These are phyloP conservation scores for Melampsora larici-populina DNA, from an alignment of 1,284 basidiomycete genomes.

Conservation along the genomic window DNA sequence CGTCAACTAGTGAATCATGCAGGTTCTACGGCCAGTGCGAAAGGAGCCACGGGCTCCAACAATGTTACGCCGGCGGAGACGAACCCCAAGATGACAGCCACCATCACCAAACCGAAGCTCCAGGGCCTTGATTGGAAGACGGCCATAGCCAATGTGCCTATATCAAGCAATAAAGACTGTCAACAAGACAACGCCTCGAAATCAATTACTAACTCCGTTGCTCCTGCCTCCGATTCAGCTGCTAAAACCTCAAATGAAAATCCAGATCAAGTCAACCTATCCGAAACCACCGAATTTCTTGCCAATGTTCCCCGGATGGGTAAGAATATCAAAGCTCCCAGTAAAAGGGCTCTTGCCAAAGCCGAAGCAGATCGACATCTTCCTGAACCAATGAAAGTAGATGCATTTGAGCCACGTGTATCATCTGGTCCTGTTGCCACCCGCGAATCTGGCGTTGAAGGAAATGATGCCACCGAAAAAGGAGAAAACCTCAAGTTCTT, in stretches of 20 bases:
- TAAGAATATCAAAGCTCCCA: slow-evolving; percentile 47
- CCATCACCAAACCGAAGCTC: background rate
- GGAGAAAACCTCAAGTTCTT: slow-evolving; percentile 77
- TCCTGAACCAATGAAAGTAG: slow-evolving; percentile 20
- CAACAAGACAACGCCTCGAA: background rate
- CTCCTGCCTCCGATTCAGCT: background rate
- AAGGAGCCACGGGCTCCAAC: background rate
- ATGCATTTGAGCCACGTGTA: slow-evolving; percentile 40
- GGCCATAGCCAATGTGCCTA: slow-evolving; percentile 23
- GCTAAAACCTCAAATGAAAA: slow-evolving; percentile 44
- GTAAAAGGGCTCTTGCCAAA: slow-evolving; percentile 56
- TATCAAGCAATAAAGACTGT: slow-evolving; percentile 2
- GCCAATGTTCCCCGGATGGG: slow-evolving; percentile 43
- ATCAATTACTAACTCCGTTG: background rate
- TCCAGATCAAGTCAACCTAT: slow-evolving; percentile 39
- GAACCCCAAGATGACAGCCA: background rate
- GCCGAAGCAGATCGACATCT: slow-evolving; percentile 53
- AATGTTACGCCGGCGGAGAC: background rate
- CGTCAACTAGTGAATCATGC: slow-evolving; percentile 10
- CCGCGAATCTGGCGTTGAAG: slow-evolving; percentile 42
- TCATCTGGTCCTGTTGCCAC: slow-evolving; percentile 38
- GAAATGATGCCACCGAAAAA: slow-evolving; percentile 62
- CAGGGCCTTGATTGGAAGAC: slow-evolving; percentile 34
- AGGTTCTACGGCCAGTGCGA: background rate
- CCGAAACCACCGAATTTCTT: slow-evolving; percentile 43